These are phyloP conservation scores for Parascedosporium putredinis DNA, from an alignment of 2,329 filamentous ascomycete species.

Conservation along the genomic window DNA sequence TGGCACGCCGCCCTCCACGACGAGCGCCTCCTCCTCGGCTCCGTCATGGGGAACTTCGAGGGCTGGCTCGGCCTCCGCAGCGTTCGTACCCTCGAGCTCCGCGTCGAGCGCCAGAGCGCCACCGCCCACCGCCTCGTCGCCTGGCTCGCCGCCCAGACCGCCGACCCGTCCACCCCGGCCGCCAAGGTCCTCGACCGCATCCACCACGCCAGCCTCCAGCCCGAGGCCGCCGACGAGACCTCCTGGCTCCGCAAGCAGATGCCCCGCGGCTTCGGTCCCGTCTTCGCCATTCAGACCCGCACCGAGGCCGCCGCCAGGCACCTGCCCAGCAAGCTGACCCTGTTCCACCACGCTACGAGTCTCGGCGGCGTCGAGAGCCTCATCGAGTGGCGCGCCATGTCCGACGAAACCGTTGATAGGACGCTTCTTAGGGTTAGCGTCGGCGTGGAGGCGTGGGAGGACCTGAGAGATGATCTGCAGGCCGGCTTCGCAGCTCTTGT, in stretches of 20 bases:
- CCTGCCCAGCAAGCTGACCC: slow-evolving; percentile 65
- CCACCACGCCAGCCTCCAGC: slow-evolving; percentile 72
- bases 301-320: slow-evolving; percentile 48
- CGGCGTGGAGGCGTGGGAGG: slow-evolving; percentile 78
- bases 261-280: slow-evolving; percentile 81
- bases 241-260: slow-evolving; percentile 79
- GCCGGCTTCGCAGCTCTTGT: slow-evolving; percentile 51
- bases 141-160: slow-evolving; percentile 50
- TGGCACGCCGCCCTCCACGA: slow-evolving; percentile 51
- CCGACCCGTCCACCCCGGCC: slow-evolving; percentile 21
- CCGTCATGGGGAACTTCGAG: slow-evolving; percentile 81
- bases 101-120: slow-evolving; percentile 65
- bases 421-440: slow-evolving; percentile 71
- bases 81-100: slow-evolving; percentile 73
- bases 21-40: slow-evolving; percentile 70
- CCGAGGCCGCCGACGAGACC: slow-evolving; percentile 40
- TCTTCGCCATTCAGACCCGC: slow-evolving; percentile 67
- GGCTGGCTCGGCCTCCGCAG: slow-evolving; percentile 86
- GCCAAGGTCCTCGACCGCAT: slow-evolving; percentile 48
- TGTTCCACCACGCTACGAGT: slow-evolving; percentile 94
- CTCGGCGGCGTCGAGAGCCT: slow-evolving; percentile 88
- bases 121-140: slow-evolving; percentile 59
- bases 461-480: slow-evolving; percentile 66
- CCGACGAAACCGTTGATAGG: slow-evolving; percentile 61
- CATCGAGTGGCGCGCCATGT: slow-evolving; percentile 94